Evolutionary conservation across 139 green algal species (phyloP).

Genomic region (Chlorella sp.): DNA sequence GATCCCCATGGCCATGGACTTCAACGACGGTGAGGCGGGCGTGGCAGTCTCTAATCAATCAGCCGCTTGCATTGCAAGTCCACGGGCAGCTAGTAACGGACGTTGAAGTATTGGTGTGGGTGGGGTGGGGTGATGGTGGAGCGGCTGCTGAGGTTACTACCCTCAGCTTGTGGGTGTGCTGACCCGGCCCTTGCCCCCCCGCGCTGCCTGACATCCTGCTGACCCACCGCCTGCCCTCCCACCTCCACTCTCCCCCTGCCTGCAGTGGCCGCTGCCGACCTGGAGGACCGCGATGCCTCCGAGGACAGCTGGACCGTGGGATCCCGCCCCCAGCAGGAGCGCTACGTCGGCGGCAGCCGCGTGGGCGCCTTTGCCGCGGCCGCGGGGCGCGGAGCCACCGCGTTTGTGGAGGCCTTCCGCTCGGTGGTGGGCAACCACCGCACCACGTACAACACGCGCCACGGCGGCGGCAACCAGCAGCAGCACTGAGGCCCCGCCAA

Average conservation of each 20-base stretch:
- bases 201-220: too few relatives aligned
- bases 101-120: too few relatives aligned
- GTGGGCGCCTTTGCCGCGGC: conserved; percentile 48
- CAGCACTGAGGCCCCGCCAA: neutral
- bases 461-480: neutral
- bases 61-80: too few relatives aligned
- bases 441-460: conserved; percentile 35
- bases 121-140: too few relatives aligned
- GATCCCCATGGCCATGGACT: conserved; percentile 70
- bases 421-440: conserved; percentile 45
- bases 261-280: conserved; percentile 20
- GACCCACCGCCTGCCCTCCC: neutral
- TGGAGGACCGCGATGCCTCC: conserved; percentile 37
- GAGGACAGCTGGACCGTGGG: conserved; percentile 48
- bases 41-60: too few relatives aligned
- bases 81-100: too few relatives aligned
- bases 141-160: too few relatives aligned
- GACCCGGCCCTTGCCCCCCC: neutral
- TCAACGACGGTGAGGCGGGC: conserved; percentile 40
- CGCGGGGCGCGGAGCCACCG: conserved; percentile 40
- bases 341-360: conserved; percentile 15
- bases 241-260: neutral
- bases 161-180: too few relatives aligned
- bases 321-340: conserved; percentile 31
- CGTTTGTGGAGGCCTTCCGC: conserved; percentile 58